phyloP scores from a whole-genome alignment of 306 rosid genomes.

The Malus sieversii region DNA sequence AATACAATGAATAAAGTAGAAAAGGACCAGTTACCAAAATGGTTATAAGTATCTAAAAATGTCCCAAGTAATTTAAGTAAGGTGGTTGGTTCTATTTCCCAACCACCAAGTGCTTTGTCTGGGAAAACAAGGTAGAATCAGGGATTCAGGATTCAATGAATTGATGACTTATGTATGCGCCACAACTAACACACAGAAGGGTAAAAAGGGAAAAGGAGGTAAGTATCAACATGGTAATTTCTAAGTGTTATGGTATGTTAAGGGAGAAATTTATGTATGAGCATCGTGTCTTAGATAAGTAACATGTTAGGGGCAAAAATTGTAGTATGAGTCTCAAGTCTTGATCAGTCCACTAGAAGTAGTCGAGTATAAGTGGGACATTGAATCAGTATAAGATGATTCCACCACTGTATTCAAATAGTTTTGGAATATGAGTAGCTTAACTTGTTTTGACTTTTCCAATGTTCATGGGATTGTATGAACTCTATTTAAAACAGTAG shows the following conservation, averaged over 20 bases:
- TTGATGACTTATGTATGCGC: not conserved
- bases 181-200: not conserved
- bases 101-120: not conserved
- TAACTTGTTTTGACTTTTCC: not conserved
- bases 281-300: not conserved
- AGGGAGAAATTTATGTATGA: not conserved
- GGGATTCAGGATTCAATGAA: not conserved
- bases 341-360: not conserved
- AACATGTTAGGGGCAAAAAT: not conserved
- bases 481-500: not conserved
- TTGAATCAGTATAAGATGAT: not conserved
- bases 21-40: not conserved
- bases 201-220: not conserved
- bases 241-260: not conserved
- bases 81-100: not conserved
- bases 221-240: not conserved
- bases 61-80: not conserved
- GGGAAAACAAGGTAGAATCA: not conserved
- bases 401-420: not conserved
- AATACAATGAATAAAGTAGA: not conserved
- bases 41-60: no score
- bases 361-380: not conserved
- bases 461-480: not conserved
- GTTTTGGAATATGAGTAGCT: not conserved
- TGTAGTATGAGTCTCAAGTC: not conserved